Conservation (phyloP, 2,329 filamentous ascomycete genomes). For the Phyllachora maydis region DNA sequence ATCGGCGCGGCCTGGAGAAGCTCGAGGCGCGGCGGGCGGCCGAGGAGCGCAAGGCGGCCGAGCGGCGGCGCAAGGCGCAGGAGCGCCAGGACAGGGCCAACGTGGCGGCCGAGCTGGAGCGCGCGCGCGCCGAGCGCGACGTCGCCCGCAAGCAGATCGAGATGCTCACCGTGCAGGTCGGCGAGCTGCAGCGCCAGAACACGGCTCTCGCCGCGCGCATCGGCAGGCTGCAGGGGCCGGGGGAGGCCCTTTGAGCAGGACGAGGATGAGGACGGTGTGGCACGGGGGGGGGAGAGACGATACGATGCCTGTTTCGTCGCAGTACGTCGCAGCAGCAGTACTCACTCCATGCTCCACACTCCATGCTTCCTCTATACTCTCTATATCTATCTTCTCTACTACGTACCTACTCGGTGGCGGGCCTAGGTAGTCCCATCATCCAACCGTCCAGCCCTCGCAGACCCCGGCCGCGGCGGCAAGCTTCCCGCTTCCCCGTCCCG, state of each 20-base stretch:
- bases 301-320: too few species aligned
- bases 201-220: conserved; percentile 33
- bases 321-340: conserved; percentile 1
- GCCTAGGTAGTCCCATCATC: too few species aligned
- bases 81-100: conserved; percentile 32
- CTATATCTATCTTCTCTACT: too few species aligned
- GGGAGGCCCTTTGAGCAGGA: neutral
- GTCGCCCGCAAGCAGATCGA: conserved; percentile 29
- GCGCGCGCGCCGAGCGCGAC: conserved; percentile 26
- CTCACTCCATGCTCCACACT: too few species aligned
- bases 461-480: too few species aligned
- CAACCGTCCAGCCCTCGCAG: too few species aligned
- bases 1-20: conserved; percentile 40
- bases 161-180: conserved; percentile 30
- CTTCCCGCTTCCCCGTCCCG: too few species aligned
- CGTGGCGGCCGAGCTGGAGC: conserved; percentile 29
- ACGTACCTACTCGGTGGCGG: too few species aligned
- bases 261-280: neutral
- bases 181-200: conserved; percentile 37
- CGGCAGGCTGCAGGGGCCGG: conserved; percentile 18
- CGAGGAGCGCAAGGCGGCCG: conserved; percentile 39
- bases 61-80: conserved; percentile 23
- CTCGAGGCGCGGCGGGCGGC: conserved; percentile 40
- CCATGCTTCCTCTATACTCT: too few species aligned
- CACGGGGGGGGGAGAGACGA: neutral